A percentile compares a stretch with the other conserved stretches of the same genome.
Evolutionary conservation across 345 rosid species (phyloP).

Genomic region (Rubroshorea leprosula): DNA sequence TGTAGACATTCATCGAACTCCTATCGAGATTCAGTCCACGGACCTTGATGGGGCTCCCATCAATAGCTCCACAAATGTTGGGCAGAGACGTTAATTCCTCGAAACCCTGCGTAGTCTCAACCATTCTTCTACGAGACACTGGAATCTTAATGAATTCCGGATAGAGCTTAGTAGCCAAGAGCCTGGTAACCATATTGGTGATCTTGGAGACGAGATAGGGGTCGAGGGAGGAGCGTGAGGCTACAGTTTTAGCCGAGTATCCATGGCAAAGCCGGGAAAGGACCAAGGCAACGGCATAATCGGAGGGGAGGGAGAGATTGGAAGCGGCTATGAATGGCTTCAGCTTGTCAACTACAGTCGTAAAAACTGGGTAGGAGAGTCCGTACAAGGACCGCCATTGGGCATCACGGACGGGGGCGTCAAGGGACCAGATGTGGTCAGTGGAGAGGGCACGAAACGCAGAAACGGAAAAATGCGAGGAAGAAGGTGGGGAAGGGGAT

Average conservation of each 20-base stretch:
- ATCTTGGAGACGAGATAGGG: conserved; percentile 90
- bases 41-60: conserved; percentile 70
- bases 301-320: conserved; percentile 87
- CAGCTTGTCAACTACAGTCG: conserved; percentile 84
- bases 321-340: conserved; percentile 84
- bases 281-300: conserved; percentile 93
- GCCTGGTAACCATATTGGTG: conserved; percentile 92
- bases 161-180: conserved; percentile 83
- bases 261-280: conserved; percentile 85
- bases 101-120: conserved; percentile 82
- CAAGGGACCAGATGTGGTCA: conserved; percentile 84
- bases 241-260: conserved; percentile 64
- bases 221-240: conserved; percentile 70
- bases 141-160: conserved; percentile 93
- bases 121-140: conserved; percentile 66
- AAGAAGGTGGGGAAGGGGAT: conserved; percentile 37
- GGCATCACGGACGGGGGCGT: conserved; percentile 79
- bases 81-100: conserved; percentile 91
- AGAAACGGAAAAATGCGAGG: conserved; percentile 65
- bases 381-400: conserved; percentile 89
- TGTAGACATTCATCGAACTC: conserved; percentile 37
- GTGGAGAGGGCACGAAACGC: conserved; percentile 88
- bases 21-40: conserved; percentile 31
- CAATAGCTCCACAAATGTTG: conserved; percentile 85
- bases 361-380: conserved; percentile 80